Percentiles rank a stretch among this genome's conserved stretches.
Conservation (phyloP, 805 yeast genomes). For the Ogataea paradorogensis region DNA sequence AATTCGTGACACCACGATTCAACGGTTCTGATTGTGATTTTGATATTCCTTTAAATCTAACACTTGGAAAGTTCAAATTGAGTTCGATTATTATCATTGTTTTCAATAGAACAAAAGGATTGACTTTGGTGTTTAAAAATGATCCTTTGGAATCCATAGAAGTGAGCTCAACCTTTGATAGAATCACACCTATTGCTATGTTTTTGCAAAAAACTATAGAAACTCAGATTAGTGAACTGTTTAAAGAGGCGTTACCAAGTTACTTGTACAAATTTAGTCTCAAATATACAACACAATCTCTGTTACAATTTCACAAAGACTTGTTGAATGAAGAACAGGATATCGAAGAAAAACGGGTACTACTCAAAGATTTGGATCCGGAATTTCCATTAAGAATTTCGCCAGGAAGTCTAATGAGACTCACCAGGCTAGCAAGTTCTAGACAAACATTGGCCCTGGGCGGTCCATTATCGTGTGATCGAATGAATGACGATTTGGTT, state of each 20-base stretch:
- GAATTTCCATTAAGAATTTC: conserved; percentile 56
- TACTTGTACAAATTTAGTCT: conserved; percentile 73
- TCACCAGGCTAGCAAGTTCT: conserved; percentile 66
- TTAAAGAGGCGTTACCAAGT: conserved; percentile 81
- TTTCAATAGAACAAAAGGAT: conserved; percentile 75
- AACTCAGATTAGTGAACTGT: conserved; percentile 71
- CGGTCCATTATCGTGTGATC: conserved; percentile 36
- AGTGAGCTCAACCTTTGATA: conserved; percentile 84
- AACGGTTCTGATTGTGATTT: conserved; percentile 63
- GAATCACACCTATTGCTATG: conserved; percentile 77
- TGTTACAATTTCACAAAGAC: conserved; percentile 37
- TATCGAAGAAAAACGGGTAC: conserved; percentile 36
- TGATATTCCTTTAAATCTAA: conserved; percentile 74
- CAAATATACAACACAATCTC: conserved; percentile 49
- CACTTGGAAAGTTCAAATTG: conserved; percentile 65
- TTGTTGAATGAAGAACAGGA: conserved; percentile 32
- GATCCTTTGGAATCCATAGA: conserved; percentile 83
- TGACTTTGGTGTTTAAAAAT: conserved; percentile 82
- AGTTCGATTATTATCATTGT: conserved; percentile 84
- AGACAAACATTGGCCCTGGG: conserved; percentile 76
- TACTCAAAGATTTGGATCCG: conserved; percentile 50
- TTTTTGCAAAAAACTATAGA: conserved; percentile 82
- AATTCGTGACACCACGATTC: conserved; percentile 66
- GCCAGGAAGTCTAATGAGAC: conserved; percentile 62
- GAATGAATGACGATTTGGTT: conserved; percentile 32